Conservation (phyloP, 257 asterid genomes). For the Scutellaria minor region DNA sequence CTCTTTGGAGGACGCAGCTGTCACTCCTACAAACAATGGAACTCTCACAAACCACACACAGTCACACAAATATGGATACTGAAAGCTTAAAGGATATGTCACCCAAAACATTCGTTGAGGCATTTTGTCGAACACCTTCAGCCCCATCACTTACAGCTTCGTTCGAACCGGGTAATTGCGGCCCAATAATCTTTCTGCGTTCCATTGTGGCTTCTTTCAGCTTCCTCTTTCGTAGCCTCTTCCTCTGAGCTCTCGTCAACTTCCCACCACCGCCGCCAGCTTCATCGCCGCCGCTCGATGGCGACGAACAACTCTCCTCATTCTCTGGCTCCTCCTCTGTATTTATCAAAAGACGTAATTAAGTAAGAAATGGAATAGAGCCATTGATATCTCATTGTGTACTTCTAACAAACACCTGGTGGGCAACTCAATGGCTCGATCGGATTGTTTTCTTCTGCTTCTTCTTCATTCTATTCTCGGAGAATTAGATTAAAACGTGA, state of each 20-base stretch:
- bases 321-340: conserved; percentile 44
- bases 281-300: conserved; percentile 34
- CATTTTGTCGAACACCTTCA: conserved; percentile 62
- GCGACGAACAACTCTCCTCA: conserved; percentile 24
- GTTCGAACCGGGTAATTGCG: conserved; percentile 44
- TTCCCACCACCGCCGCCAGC: conserved; percentile 28
- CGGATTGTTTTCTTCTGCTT: conserved; percentile 29
- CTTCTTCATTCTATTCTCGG: conserved; percentile 37
- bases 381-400: not conserved
- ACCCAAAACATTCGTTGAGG: conserved; percentile 31
- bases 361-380: not conserved
- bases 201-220: conserved; percentile 57
- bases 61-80: not conserved
- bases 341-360: not conserved
- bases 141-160: conserved; percentile 17
- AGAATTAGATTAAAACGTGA: not conserved
- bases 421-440: conserved; percentile 32
- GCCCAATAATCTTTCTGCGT: conserved; percentile 68
- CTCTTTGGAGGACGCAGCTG: conserved; percentile 39
- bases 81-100: conserved; percentile 8
- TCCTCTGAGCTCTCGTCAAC: conserved; percentile 78
- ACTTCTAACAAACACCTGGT: conserved; percentile 52
- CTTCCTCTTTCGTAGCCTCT: conserved; percentile 72
- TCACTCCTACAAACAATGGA: conserved; percentile 33
- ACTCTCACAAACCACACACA: not conserved